These are phyloP conservation scores for Striga hermonthica DNA, from an alignment of 305 asterid species.

Conservation along the genomic window DNA sequence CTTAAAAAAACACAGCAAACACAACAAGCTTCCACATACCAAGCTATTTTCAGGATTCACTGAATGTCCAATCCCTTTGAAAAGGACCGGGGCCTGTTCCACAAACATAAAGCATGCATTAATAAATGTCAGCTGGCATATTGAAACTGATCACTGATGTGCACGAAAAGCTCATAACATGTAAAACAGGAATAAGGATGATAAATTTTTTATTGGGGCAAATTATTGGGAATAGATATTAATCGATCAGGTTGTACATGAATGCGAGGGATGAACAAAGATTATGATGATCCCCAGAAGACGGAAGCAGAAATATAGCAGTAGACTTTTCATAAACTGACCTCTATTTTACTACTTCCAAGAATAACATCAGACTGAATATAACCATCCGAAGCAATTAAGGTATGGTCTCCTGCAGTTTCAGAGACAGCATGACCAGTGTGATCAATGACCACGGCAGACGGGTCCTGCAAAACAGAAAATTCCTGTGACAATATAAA, in stretches of 20 bases:
- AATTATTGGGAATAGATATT: background rate
- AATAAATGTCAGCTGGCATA: conserved; percentile 19
- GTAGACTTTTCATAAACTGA: conserved; percentile 28
- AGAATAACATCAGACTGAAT: conserved; percentile 54
- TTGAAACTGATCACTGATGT: conserved; percentile 4
- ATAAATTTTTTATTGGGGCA: background rate
- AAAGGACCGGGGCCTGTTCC: conserved; percentile 62
- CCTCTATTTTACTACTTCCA: conserved; percentile 56
- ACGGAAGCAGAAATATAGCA: background rate
- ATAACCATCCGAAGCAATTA: conserved; percentile 51
- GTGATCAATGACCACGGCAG: conserved; percentile 59
- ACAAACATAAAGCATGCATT: conserved; percentile 19
- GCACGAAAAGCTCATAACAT: background rate
- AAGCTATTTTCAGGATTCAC: conserved; percentile 54
- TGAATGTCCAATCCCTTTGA: conserved; percentile 63
- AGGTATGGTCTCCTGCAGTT: conserved; percentile 57
- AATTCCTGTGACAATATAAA: background rate
- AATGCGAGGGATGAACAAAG: background rate
- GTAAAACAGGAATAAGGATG: background rate
- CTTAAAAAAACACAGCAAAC: conserved; percentile 1
- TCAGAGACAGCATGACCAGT: conserved; percentile 49
- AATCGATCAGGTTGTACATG: background rate
- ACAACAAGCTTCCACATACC: conserved; percentile 36
- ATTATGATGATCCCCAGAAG: background rate
- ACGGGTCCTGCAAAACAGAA: conserved; percentile 48